Base-by-base conservation (phyloP, 106 monocot species). In the Alisma plantagoaquatica region DNA sequence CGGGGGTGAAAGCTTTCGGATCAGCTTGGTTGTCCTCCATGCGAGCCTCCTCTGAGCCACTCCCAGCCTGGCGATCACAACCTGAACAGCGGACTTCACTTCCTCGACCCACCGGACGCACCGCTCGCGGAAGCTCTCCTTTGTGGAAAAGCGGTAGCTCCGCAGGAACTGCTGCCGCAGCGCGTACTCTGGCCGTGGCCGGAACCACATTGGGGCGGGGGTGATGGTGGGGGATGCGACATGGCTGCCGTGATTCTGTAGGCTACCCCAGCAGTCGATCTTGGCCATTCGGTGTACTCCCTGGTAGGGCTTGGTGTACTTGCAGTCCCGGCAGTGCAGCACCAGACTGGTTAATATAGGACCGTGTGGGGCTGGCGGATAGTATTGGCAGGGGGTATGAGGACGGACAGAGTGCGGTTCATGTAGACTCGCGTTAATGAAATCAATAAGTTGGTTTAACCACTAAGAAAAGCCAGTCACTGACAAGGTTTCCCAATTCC, bases 121-220 rank as follows among this genome's bases (percentile, higher is more conserved):
- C 49, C 59, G 25, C 20, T 68, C 68, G 16, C 59, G 14, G 33
- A 51, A 51, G 24, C 59, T 51, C 49, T 68, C 68, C 24, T 22
- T 17, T 17, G 51, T 22, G 0, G 68, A 59, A 28, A 68, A 41
- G 38, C 51, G 68, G 41, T 68, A 68, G 51, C 68, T 68, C 12
- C 29, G 68, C 32, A 68, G 43, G 28, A 59, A 68, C 1, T 57
- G 49, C 28, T 29, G 31, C 48, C 68, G 26, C 29, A 51, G 38
- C 33, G 20, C 4, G 19, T 51, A 28, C 16, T 59, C 68, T 0
- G 41, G 15, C 33, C 68, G 59, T 1, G 49, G 9, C 33, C 16
- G 10, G 48, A n/a, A n/a, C n/a, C n/a, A n/a, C 3, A 6, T 10
- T 20, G 21, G 20, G 6, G 35, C 35, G 14, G 35, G 9, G 14